Percentiles rank a stretch among this genome's conserved stretches.
These are phyloP conservation scores for Rhododendron henanense DNA, from an alignment of 148 eudicot species.

Conservation along the genomic window DNA sequence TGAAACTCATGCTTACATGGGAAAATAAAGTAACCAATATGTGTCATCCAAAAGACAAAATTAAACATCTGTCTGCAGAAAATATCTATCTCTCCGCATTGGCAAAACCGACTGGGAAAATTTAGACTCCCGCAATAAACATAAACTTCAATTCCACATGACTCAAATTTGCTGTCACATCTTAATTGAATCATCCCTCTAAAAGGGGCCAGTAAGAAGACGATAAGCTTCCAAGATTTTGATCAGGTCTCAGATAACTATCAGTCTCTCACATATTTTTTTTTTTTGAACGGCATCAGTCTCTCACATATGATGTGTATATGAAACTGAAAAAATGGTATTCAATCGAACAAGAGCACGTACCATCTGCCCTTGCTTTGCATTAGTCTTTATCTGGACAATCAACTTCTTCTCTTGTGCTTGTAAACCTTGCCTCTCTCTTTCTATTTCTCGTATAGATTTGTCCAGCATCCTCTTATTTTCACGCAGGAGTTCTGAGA, in stretches of 20 bases:
- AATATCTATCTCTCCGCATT: background rate
- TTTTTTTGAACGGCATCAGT: background rate
- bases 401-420: constrained; percentile 95
- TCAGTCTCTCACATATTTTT: background rate
- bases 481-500: constrained; percentile 88
- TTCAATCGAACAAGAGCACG: background rate
- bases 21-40: background rate
- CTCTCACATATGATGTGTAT: background rate
- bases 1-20: background rate
- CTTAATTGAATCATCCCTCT: background rate
- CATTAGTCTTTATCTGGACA: constrained; percentile 87
- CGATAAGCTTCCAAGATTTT: background rate
- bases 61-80: background rate
- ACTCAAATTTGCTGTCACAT: background rate
- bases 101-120: background rate
- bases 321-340: background rate
- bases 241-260: background rate
- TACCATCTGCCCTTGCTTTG: constrained; percentile 99
- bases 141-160: background rate
- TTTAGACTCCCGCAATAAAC: background rate
- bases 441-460: constrained; percentile 92
- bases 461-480: constrained; percentile 97
- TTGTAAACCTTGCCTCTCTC: constrained; percentile 95
- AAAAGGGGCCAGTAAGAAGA: background rate
- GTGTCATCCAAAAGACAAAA: background rate